Evolutionary conservation across 1,139 yeast genomes (phyloP), one percentile per base, ranked within the genome.

Genomic region (Pichia sp.): DNA sequence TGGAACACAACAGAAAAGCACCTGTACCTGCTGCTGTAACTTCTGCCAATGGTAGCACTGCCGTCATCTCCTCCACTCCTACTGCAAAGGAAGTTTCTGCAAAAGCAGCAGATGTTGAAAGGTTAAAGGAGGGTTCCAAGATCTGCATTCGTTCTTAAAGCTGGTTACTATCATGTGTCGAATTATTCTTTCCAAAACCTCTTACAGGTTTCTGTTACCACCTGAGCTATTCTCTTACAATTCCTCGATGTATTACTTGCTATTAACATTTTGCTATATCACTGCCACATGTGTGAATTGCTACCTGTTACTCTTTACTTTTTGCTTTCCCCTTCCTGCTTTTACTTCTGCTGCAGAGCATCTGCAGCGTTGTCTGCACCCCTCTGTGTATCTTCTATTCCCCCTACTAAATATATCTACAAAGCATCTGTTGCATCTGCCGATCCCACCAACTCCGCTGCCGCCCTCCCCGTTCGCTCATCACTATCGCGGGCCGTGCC

Each of bases 1-100:
- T 95, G 99, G 85, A 84, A 58, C 97, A 87, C 70, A 95, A 95
- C 76, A 85, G 98, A 72, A 67, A 67, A 51, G 62, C 64, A 1
- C 64, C 72, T n/a, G 65, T 68, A 30, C 58, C 70, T 13, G 57
- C 61, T 34, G 56, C 61, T 4, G 54, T 60, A 31, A 51, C 66
- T 29, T 53, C 62, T 4, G 58, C 67, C 15, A 19, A 19, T 19
- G 23, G 23, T 19, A 19, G 23, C 23, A 57, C 63, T 44, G 31
- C 60, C 52, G 15, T 3, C 15, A 15, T 32, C 13, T 2, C 34
- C 15, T 15, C 51, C n/a, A 7, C 11, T 40, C 10, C 45, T 8
- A 41, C 58, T 26, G 54, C 59, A 10, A 36, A 36, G n/a, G 40
- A 36, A 13, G 40, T 15, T 11, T 36, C 40, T 32, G 7, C 56